phyloP scores from a whole-genome alignment of 257 asterid genomes.

The Nicotiana otophora region DNA sequence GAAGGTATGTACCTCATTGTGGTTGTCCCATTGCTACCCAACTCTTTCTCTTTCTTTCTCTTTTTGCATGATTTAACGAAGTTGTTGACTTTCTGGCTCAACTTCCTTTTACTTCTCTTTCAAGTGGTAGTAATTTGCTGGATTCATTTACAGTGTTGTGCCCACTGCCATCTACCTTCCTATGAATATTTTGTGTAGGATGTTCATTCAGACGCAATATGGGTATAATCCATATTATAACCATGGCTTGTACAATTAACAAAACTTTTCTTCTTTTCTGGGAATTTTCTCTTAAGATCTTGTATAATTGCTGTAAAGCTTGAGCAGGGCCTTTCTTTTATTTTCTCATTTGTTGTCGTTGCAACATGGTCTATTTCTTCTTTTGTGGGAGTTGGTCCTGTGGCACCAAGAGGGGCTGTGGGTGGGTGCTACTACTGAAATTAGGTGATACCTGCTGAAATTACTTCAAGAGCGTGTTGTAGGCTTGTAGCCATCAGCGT shows the following conservation, averaged over 20 bases:
- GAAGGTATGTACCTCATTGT: conserved; percentile 49
- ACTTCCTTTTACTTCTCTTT: neutral
- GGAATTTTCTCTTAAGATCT: neutral
- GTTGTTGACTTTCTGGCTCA: neutral
- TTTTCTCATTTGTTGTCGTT: neutral
- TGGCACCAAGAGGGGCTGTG: neutral
- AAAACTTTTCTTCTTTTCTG: neutral
- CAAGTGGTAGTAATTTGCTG: neutral
- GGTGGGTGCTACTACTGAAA: neutral
- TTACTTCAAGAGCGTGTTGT: neutral
- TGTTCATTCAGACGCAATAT: neutral
- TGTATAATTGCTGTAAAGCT: neutral
- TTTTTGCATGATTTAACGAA: neutral
- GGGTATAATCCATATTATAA: neutral
- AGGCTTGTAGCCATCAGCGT: neutral
- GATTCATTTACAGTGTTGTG: neutral
- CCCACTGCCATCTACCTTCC: neutral
- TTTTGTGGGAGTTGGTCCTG: neutral
- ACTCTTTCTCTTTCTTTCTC: neutral
- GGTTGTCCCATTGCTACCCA: neutral
- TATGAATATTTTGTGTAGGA: neutral
- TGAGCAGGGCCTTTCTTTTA: conserved; percentile 1
- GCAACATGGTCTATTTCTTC: neutral
- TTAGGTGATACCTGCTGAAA: neutral
- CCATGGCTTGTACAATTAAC: neutral